Percentiles rank a stretch among this genome's conserved stretches.
phyloP scores from a whole-genome alignment of 2,329 filamentous ascomycete genomes.

The Pseudogymnoascus sp. region DNA sequence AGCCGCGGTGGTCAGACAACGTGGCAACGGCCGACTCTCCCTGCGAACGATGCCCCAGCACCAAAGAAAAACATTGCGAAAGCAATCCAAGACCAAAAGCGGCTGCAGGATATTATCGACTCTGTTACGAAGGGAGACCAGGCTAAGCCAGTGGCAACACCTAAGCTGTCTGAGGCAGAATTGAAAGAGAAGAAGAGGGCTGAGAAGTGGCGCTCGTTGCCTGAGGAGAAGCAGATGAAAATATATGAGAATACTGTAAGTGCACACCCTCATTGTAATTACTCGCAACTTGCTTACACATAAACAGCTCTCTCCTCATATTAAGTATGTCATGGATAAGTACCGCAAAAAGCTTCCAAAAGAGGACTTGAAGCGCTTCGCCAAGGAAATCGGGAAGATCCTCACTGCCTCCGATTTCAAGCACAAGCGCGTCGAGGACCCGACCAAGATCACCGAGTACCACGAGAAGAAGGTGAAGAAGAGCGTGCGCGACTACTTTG shows the following conservation, averaged over 20 bases:
- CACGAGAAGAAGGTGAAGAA: conserved; percentile 76
- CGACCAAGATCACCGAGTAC: conserved; percentile 67
- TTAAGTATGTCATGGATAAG: conserved; percentile 80
- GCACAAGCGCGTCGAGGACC: conserved; percentile 76
- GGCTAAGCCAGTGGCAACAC: conserved; percentile 23
- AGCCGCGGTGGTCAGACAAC: conserved; percentile 69
- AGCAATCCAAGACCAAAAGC: conserved; percentile 46
- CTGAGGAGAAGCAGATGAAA: conserved; percentile 85
- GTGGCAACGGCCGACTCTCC: conserved; percentile 69
- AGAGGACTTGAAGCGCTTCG: conserved; percentile 60
- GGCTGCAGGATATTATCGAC: conserved; percentile 72
- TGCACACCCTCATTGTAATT: conserved; percentile 15
- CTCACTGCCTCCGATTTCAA: conserved; percentile 89
- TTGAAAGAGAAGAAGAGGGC: conserved; percentile 49
- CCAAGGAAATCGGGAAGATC: conserved; percentile 71
- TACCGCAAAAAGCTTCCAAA: conserved; percentile 81
- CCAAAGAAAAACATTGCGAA: conserved; percentile 49
- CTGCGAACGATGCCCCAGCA: conserved; percentile 48
- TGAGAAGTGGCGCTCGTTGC: conserved; percentile 64
- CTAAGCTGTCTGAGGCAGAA: conserved; percentile 35
- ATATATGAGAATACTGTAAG: conserved; percentile 88
- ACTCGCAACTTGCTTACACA: conserved; percentile 16
- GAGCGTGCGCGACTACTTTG: conserved; percentile 77
- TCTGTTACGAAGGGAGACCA: conserved; percentile 67
- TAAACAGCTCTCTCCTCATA: conserved; percentile 67